Percentiles rank a stretch among this genome's conserved stretches.
Evolutionary conservation across 768 basidiomycete genomes (phyloP).

Genomic region (Suillus alpinus): DNA sequence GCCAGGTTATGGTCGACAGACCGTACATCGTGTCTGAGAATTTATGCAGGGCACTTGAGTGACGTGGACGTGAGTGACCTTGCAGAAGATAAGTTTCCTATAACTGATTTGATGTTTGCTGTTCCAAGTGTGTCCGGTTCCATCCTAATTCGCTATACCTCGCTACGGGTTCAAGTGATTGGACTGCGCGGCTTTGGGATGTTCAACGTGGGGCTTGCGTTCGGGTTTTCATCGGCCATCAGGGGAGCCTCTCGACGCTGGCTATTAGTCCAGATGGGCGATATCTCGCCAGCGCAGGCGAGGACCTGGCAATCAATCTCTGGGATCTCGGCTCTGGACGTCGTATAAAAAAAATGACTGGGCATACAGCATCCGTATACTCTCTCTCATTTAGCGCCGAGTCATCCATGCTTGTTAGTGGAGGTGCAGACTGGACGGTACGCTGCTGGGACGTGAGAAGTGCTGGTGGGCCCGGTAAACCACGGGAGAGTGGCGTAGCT

Average conservation of each 20-base stretch:
- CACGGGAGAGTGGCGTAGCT: constrained; percentile 52
- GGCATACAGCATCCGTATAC: constrained; percentile 87
- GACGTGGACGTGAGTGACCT: constrained; percentile 86
- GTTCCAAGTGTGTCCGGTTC: constrained; percentile 80
- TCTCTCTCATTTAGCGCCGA: constrained; percentile 91
- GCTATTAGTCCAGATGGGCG: constrained; percentile 93
- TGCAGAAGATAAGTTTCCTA: not conserved
- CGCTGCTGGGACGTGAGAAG: constrained; percentile 96
- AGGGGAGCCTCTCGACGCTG: constrained; percentile 80
- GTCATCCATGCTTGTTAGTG: constrained; percentile 86
- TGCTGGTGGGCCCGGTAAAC: constrained; percentile 63
- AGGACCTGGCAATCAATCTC: constrained; percentile 89
- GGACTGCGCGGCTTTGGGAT: constrained; percentile 96
- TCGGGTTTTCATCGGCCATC: constrained; percentile 93
- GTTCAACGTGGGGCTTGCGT: constrained; percentile 94
- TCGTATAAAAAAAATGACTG: constrained; percentile 94
- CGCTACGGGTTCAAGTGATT: constrained; percentile 94
- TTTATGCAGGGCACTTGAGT: constrained; percentile 94
- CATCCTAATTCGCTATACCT: constrained; percentile 98
- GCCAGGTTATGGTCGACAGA: constrained; percentile 97
- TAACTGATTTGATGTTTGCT: constrained; percentile 4
- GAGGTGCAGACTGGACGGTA: constrained; percentile 93
- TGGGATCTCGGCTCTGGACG: constrained; percentile 98
- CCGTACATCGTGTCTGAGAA: constrained; percentile 75
- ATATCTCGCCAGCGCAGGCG: constrained; percentile 89